phyloP scores from a whole-genome alignment of 129 eudicot species.

The Cynara cardunculus region DNA sequence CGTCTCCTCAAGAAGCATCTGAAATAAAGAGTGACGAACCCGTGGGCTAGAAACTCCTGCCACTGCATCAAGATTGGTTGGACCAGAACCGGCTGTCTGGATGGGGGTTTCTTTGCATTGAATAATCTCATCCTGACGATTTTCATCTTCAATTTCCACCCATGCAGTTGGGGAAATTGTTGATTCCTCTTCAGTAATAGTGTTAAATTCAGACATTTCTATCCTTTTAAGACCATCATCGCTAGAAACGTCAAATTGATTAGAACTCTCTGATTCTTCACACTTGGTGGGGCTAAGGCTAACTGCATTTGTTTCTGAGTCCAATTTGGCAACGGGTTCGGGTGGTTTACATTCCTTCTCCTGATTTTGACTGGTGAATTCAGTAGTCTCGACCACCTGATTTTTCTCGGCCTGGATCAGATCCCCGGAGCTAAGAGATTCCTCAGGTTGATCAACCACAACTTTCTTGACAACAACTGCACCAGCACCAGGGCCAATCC shows the following conservation, averaged over 20 bases:
- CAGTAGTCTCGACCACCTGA: constrained; percentile 37
- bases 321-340: constrained; percentile 15
- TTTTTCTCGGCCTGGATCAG: constrained; percentile 28
- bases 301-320: constrained; percentile 20
- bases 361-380: constrained; percentile 29
- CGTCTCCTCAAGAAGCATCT: constrained; percentile 95
- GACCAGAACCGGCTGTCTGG: constrained; percentile 27
- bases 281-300: constrained; percentile 36
- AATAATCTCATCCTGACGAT: constrained; percentile 48
- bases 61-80: constrained; percentile 31
- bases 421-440: constrained; percentile 37
- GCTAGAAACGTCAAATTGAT: constrained; percentile 20
- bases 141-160: constrained; percentile 69
- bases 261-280: constrained; percentile 29
- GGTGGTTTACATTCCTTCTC: constrained; percentile 30
- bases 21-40: constrained; percentile 89
- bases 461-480: constrained; percentile 48
- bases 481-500: constrained; percentile 47
- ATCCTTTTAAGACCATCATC: constrained; percentile 22
- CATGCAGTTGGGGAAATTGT: constrained; percentile 82
- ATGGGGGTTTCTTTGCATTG: constrained; percentile 36
- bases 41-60: constrained; percentile 57
- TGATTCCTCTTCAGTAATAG: constrained; percentile 50
- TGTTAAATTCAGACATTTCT: constrained; percentile 24
- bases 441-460: constrained; percentile 37